These are phyloP conservation scores for Alectoria sarmentosa DNA, from an alignment of 495 filamentous ascomycete genomes.

Conservation along the genomic window DNA sequence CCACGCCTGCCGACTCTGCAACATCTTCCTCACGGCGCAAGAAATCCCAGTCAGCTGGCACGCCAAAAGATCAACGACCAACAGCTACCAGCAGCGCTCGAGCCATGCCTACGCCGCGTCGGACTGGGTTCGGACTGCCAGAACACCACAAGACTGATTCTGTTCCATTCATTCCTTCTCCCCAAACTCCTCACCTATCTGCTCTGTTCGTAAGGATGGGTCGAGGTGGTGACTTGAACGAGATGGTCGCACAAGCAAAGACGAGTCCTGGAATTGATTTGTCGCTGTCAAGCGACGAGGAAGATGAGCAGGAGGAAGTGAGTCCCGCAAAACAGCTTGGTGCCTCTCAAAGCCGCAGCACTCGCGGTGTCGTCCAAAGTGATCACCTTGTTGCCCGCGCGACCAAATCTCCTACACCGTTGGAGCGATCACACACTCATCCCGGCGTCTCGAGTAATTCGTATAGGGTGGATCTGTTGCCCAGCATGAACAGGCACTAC, in stretches of 20 bases:
- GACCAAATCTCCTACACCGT: conserved; percentile 46
- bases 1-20: conserved; percentile 40
- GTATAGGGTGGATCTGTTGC: conserved; percentile 10
- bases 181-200: conserved; percentile 70
- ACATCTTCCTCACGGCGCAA: conserved; percentile 40
- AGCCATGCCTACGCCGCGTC: conserved; percentile 7
- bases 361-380: conserved; percentile 29
- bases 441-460: conserved; percentile 38
- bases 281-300: conserved; percentile 30
- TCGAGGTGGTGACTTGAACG: conserved; percentile 53
- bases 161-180: conserved; percentile 49
- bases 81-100: background rate
- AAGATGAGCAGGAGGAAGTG: conserved; percentile 40
- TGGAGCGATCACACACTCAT: conserved; percentile 47
- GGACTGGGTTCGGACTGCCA: background rate
- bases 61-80: conserved; percentile 1
- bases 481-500: conserved; percentile 22
- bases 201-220: conserved; percentile 59
- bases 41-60: background rate
- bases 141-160: background rate
- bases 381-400: conserved; percentile 48
- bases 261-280: conserved; percentile 44
- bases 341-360: conserved; percentile 26
- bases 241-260: conserved; percentile 53
- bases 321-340: conserved; percentile 16